phyloP scores from a whole-genome alignment of 441 rosid species.

The Populus hybrid region DNA sequence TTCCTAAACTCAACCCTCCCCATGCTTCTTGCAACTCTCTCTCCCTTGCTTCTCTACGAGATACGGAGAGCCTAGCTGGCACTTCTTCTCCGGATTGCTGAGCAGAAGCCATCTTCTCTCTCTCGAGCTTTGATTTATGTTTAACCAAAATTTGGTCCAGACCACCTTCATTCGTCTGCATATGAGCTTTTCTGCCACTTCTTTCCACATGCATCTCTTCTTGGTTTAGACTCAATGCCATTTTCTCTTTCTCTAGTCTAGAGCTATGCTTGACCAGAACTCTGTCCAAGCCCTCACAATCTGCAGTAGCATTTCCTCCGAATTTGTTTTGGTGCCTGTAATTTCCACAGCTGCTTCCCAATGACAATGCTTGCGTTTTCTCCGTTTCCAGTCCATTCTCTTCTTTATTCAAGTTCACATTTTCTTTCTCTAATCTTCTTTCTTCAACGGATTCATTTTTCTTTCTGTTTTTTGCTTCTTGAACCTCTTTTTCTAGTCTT shows the following conservation, averaged over 20 bases:
- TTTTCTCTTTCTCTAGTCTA: slow-evolving; percentile 56
- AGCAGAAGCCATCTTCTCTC: slow-evolving; percentile 44
- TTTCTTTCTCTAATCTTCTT: slow-evolving; percentile 46
- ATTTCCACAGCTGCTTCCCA: slow-evolving; percentile 14
- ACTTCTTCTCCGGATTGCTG: slow-evolving; percentile 41
- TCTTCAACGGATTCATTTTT: slow-evolving; percentile 28
- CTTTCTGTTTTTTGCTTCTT: slow-evolving; percentile 57
- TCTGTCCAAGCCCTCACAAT: slow-evolving; percentile 42
- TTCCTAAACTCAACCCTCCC: slow-evolving; percentile 88
- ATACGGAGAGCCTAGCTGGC: slow-evolving; percentile 25
- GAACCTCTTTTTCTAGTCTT: slow-evolving; percentile 77
- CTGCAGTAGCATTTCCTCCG: background rate
- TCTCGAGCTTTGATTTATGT: slow-evolving; percentile 50
- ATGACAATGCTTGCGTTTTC: slow-evolving; percentile 35
- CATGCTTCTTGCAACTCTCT: slow-evolving; percentile 86
- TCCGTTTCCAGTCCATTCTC: slow-evolving; percentile 47
- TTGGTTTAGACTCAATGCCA: slow-evolving; percentile 32
- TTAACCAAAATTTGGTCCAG: slow-evolving; percentile 54
- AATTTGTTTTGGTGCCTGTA: background rate
- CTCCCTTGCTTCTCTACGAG: slow-evolving; percentile 67
- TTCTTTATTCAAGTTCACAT: slow-evolving; percentile 36
- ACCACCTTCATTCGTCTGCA: slow-evolving; percentile 28
- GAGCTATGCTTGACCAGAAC: slow-evolving; percentile 54
- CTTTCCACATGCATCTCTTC: slow-evolving; percentile 45
- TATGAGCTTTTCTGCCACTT: slow-evolving; percentile 27